Percentiles rank a stretch among this genome's conserved stretches.
Evolutionary conservation across 331 rosid species (phyloP).

Genomic region (Rhamnella rubrinervis): DNA sequence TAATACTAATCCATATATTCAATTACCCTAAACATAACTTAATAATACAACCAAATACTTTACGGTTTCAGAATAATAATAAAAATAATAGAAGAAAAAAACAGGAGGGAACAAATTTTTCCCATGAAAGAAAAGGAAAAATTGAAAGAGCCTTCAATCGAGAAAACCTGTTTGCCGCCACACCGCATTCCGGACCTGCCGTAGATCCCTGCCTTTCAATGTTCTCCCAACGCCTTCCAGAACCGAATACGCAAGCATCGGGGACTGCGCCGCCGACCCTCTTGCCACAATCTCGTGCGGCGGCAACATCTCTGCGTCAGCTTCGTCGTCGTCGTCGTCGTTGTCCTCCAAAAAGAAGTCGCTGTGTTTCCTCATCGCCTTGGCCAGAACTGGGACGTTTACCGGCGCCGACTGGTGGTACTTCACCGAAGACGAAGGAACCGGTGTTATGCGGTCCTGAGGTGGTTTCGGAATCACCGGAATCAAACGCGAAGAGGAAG

Average conservation of each 20-base stretch:
- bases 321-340: slow-evolving; percentile 15
- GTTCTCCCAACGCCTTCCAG: slow-evolving; percentile 87
- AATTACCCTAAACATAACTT: background rate
- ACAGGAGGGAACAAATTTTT: too few species aligned
- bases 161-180: slow-evolving; percentile 86
- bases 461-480: slow-evolving; percentile 59
- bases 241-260: slow-evolving; percentile 60
- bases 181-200: slow-evolving; percentile 77
- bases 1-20: too few species aligned
- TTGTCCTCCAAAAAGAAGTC: slow-evolving; percentile 36
- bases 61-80: too few species aligned
- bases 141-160: slow-evolving; percentile 36
- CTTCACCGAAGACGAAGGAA: slow-evolving; percentile 34
- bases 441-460: slow-evolving; percentile 38
- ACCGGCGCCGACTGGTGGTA: slow-evolving; percentile 73
- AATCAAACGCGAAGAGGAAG: slow-evolving; percentile 53
- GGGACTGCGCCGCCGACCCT: slow-evolving; percentile 38
- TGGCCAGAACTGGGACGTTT: slow-evolving; percentile 55
- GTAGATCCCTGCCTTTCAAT: slow-evolving; percentile 79
- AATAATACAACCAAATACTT: slow-evolving; percentile 10
- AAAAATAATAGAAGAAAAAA: too few species aligned
- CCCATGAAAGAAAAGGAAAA: background rate
- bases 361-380: slow-evolving; percentile 28
- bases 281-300: slow-evolving; percentile 73
- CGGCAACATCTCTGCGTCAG: slow-evolving; percentile 57